These are phyloP conservation scores for Coemansia sp. DNA, from an alignment of 192 early-diverging fungal genomes.

Conservation along the genomic window DNA sequence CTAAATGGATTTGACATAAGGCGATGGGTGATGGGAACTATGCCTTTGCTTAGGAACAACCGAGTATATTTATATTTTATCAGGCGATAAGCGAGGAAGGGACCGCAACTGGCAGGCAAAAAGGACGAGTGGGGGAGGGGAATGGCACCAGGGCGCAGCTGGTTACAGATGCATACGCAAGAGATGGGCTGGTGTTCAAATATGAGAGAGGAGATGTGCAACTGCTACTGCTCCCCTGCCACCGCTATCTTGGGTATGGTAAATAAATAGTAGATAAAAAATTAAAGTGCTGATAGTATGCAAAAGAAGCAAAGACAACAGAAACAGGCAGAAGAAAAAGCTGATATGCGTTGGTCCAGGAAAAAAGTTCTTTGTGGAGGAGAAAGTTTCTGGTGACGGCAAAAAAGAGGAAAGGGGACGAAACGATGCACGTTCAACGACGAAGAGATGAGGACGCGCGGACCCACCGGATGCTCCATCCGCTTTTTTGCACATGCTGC, in stretches of 20 bases:
- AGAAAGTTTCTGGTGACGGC: not conserved
- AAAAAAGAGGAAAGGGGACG: not conserved
- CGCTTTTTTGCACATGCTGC: not conserved
- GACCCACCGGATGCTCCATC: not conserved
- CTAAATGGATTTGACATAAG: slow-evolving; percentile 8
- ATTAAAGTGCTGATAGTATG: not conserved
- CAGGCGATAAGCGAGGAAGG: too few species aligned
- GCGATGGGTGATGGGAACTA: too few species aligned
- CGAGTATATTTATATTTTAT: too few species aligned
- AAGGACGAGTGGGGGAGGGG: not conserved
- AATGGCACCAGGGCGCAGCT: not conserved
- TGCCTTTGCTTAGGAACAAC: too few species aligned
- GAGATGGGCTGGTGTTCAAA: not conserved
- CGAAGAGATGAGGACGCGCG: not conserved
- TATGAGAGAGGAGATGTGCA: not conserved
- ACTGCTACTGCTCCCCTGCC: not conserved
- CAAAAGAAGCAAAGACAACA: not conserved
- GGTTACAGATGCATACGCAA: slow-evolving; percentile 2
- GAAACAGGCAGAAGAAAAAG: not conserved
- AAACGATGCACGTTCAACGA: not conserved
- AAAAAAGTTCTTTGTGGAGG: not conserved
- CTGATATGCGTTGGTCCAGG: not conserved
- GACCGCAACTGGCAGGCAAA: not conserved
- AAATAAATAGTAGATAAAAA: not conserved
- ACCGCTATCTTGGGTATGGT: not conserved